Percentiles rank a stretch among this genome's conserved stretches.
These are phyloP conservation scores for Eragrostis curvula DNA, from an alignment of 176 grass and related monocot genomes.

Conservation along the genomic window DNA sequence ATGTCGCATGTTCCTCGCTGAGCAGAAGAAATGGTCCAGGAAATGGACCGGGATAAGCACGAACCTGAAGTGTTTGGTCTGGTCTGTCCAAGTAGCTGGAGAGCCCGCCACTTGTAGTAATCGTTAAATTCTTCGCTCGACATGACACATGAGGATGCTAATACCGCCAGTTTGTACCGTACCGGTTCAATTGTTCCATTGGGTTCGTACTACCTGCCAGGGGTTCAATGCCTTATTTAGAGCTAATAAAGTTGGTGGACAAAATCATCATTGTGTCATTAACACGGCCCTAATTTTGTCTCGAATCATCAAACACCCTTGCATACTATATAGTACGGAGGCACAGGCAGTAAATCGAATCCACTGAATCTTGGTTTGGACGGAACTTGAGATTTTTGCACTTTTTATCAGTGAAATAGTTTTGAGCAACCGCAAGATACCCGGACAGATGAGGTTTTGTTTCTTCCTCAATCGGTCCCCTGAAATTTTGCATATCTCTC, in stretches of 20 bases:
- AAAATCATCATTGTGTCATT: background rate
- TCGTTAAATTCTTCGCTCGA: background rate
- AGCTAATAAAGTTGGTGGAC: background rate
- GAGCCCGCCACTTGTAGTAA: background rate
- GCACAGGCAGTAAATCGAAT: background rate
- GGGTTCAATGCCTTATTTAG: background rate
- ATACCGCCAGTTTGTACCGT: background rate
- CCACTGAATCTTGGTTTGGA: background rate
- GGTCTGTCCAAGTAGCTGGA: background rate
- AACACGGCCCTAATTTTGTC: background rate
- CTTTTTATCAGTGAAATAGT: too few relatives aligned
- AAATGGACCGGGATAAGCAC: background rate
- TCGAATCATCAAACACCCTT: background rate
- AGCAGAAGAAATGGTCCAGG: constrained; percentile 4
- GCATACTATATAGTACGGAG: too few relatives aligned
- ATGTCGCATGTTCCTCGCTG: constrained; percentile 20
- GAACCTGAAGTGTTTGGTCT: constrained; percentile 16
- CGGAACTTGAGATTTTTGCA: too few relatives aligned
- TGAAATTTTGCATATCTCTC: too few relatives aligned
- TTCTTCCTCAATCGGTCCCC: too few relatives aligned
- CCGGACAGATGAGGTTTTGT: too few relatives aligned
- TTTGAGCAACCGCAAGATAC: too few relatives aligned
- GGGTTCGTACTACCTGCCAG: background rate
- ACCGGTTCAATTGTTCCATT: background rate
- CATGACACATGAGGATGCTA: constrained; percentile 24